Evolutionary conservation across 2,329 filamentous ascomycete genomes (phyloP), one percentile per base, ranked within the genome.

Genomic region (Aspergillus quadricinctus): DNA sequence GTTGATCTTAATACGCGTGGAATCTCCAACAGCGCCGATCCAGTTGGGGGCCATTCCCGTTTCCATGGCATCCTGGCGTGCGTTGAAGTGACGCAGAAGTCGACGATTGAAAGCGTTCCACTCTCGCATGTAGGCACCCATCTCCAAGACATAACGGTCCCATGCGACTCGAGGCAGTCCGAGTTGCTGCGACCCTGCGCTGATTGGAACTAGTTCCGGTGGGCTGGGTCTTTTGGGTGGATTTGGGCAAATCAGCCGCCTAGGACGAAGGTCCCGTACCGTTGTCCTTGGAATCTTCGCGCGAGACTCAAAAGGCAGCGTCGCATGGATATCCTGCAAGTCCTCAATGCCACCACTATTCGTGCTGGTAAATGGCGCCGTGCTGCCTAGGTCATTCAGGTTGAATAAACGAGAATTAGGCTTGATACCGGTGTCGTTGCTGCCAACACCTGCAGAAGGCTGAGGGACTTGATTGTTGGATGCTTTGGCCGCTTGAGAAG

Each of bases 301-400:
- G 43, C 80, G 76, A 1, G 84, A 87, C 56, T 81, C 70, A 65
- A 87, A 87, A 3, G 85, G 85, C 2, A 88, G 74, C 1, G 75
- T 80, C 8, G 77, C 74, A 43, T 73, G 75, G 41, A 88, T 72
- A 54, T 83, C 81, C 28, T 78, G 75, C 23, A 87, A 66, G 53
- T 80, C 79, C 25, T 78, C 73, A 19, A 86, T 76, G 8, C 83
- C 82, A 19, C 67, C 68, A 49, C 70, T 76, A 48, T 77, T 75
- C 6, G 77, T 69, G 45, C 71, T 68, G 1, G 75, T 69, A 50
- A 84, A 80, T 1, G 83, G 81, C 5, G 77, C 75, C 14, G 78
- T 75, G 43, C 78, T 76, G 8, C 74, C 72, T 10, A 85, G 70
- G 43, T 81, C 78, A 48, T 76, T 77, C 21, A 87, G 67, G 57